Evolutionary conservation across 495 filamentous ascomycete species (phyloP), one percentile per base, ranked within the genome.

Genomic region (Lasiosphaeriaceae sp.): DNA sequence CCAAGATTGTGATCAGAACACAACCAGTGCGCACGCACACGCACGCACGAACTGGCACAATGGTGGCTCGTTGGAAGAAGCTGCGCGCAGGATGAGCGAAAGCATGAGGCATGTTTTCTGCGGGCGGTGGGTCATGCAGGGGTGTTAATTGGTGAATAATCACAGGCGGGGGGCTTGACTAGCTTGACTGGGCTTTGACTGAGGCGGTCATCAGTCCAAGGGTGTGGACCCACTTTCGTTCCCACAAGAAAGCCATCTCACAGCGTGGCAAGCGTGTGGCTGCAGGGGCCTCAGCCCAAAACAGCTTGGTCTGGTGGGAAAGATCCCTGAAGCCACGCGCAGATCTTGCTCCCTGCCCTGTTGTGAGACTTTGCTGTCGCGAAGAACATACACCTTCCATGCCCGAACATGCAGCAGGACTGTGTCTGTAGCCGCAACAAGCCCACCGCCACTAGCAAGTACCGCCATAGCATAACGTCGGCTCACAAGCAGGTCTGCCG

Each of bases 281-380:
- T 60, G 62, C 64, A 67, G 61, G 64, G 62, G 51, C 50, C 49
- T 44, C 37, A 19, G 51, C 54, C 59, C 59, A 55, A 66, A 66
- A 57, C 59, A 51, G 58, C 51, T 58, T 63, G 57, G 59, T 39
- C 52, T 61, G 63, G 60, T 63, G 63, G 58, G 57, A 51, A 54
- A 61, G 52, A 70, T 70, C 67, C 67, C 67, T 70, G 67, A 55
- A 66, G 67, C 65, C 67, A 70, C 65, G 67, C 67, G 67, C 65
- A 59, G 67, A 70, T 70, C 67, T 55, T 50, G 58, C 54, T 54
- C 56, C 52, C 39, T 43, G 39, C 48, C 49, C 49, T 46, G 61
- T 50, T 59, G 56, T 57, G 31, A 55, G 58, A 52, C 56, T 57
- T 48, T 21, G 7, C 19, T 50, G 41, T 47, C 48, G 39, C 22